phyloP scores from a whole-genome alignment of 352 stramenopile species.

The Globisporangium paroecandrum region DNA sequence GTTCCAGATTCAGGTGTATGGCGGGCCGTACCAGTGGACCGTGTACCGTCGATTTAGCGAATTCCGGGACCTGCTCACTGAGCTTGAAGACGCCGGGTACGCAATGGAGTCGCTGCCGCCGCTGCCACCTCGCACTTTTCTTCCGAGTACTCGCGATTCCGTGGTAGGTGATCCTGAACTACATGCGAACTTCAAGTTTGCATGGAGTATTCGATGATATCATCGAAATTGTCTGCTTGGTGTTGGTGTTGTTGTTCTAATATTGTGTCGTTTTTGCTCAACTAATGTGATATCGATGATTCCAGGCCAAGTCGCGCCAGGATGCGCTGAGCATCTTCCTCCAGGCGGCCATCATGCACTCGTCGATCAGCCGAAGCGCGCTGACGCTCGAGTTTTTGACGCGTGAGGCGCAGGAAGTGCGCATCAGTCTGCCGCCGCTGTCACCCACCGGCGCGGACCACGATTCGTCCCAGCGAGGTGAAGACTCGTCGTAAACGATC shows the following conservation, averaged over 20 bases:
- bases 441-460: conserved; percentile 36
- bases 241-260: conserved; percentile 2
- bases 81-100: conserved; percentile 45
- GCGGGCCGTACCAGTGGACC: conserved; percentile 81
- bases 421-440: conserved; percentile 73
- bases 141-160: conserved; percentile 61
- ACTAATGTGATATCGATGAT: background rate
- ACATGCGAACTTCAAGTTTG: conserved; percentile 4
- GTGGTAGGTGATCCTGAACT: conserved; percentile 30
- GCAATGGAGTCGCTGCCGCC: conserved; percentile 54
- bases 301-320: conserved; percentile 59
- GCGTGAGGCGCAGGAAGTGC: conserved; percentile 64
- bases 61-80: conserved; percentile 58
- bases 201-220: background rate
- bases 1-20: conserved; percentile 81
- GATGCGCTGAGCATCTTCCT: conserved; percentile 77
- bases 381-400: conserved; percentile 80
- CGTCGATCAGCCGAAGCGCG: conserved; percentile 59
- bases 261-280: background rate
- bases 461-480: conserved; percentile 33
- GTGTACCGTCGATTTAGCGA: conserved; percentile 85
- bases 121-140: conserved; percentile 65
- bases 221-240: background rate
- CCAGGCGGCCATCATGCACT: conserved; percentile 83
- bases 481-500: conserved; percentile 35